phyloP scores from a whole-genome alignment of 2,329 filamentous ascomycete genomes.

The Chaetomiaceae sp. region DNA sequence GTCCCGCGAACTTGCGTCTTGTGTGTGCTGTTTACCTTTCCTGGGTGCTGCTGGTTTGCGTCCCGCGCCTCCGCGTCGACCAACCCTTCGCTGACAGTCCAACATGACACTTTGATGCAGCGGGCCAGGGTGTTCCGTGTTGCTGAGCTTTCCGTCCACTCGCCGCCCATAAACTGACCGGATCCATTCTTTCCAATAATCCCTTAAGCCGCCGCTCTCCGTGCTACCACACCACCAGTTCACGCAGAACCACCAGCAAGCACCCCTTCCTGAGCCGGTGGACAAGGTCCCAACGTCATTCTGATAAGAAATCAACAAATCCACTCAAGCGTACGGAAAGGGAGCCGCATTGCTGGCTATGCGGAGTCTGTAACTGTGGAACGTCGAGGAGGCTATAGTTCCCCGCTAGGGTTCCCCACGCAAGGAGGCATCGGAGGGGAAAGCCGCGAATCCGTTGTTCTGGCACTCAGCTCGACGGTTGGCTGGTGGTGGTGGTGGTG shows the following conservation, averaged over 20 bases:
- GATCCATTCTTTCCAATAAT: slow-evolving; percentile 14
- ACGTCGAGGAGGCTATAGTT: slow-evolving; percentile 15
- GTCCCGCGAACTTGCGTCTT: slow-evolving; percentile 14
- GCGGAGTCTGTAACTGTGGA: slow-evolving; percentile 24
- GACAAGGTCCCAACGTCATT: slow-evolving; percentile 1
- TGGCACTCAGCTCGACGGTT: slow-evolving; percentile 11
- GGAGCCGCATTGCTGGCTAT: slow-evolving; percentile 31
- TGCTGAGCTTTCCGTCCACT: slow-evolving; percentile 19
- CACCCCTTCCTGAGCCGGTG: slow-evolving; percentile 9
- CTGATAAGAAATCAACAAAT: slow-evolving; percentile 14
- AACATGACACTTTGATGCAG: slow-evolving; percentile 33
- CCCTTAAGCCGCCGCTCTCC: slow-evolving; percentile 15
- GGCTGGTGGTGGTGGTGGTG: slow-evolving; percentile 18
- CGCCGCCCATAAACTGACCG: slow-evolving; percentile 29
- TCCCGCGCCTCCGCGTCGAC: slow-evolving; percentile 25
- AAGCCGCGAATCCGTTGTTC: slow-evolving; percentile 19
- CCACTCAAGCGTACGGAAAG: slow-evolving; percentile 12
- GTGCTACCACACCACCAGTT: slow-evolving; percentile 12
- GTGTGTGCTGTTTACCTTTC: slow-evolving; percentile 20
- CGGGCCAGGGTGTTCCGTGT: slow-evolving; percentile 29
- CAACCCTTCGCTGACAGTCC: slow-evolving; percentile 30
- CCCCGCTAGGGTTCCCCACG: slow-evolving; percentile 18
- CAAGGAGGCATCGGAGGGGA: slow-evolving; percentile 23
- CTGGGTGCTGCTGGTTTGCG: slow-evolving; percentile 11
- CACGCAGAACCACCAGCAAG: slow-evolving; percentile 3